Conservation (phyloP, 2,329 filamentous ascomycete species). For the Sclerotiophoma versabilis region DNA sequence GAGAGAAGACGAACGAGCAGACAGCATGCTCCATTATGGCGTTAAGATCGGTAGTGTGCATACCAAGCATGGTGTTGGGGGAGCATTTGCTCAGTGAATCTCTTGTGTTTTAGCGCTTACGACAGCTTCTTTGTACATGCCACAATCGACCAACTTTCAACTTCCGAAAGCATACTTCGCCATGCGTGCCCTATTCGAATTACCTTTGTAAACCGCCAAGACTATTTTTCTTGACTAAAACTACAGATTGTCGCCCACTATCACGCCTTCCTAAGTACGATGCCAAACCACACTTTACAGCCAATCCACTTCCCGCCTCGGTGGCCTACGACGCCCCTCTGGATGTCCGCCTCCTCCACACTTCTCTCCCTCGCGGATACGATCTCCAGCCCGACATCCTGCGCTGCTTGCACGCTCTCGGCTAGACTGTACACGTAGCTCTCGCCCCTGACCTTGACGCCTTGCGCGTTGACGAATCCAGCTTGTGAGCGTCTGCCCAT, state of each 20-base stretch:
- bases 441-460: constrained; percentile 63
- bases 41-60: not conserved
- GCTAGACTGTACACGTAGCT: constrained; percentile 64
- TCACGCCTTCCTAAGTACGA: constrained; percentile 40
- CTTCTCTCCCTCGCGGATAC: constrained; percentile 37
- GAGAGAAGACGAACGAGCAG: not conserved
- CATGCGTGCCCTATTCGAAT: not conserved
- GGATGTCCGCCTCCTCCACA: constrained; percentile 41
- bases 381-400: constrained; percentile 40
- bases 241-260: too few relatives aligned
- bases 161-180: too few relatives aligned
- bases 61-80: constrained; percentile 9
- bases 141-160: not conserved
- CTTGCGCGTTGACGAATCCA: constrained; percentile 64
- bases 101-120: constrained; percentile 9
- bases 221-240: too few relatives aligned
- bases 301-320: constrained; percentile 53
- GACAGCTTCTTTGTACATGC: constrained; percentile 7
- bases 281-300: constrained; percentile 49
- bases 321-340: constrained; percentile 37
- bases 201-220: too few relatives aligned
- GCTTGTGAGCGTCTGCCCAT: constrained; percentile 68
- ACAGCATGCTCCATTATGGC: not conserved
- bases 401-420: constrained; percentile 61
- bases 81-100: not conserved